A percentile compares a stretch with the other conserved stretches of the same genome.
Conservation (phyloP, 331 rosid species). For the Erythrophleum ivorense region DNA sequence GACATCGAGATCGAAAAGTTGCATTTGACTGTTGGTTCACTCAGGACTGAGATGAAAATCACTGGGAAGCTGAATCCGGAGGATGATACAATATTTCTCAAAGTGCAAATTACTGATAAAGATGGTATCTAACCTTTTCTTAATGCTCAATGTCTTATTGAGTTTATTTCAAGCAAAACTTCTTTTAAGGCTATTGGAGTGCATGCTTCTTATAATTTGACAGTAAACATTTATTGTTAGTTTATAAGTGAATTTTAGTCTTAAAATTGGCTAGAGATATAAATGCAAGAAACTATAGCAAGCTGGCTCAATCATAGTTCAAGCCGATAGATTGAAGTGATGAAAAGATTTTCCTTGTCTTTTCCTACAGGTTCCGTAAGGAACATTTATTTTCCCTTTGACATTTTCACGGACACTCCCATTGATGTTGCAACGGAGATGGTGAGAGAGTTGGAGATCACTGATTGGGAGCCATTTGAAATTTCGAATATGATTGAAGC, state of each 20-base stretch:
- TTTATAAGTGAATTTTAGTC: neutral
- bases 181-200: slow-evolving; percentile 4
- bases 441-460: slow-evolving; percentile 90
- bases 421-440: slow-evolving; percentile 83
- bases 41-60: slow-evolving; percentile 74
- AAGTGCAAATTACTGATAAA: slow-evolving; percentile 71
- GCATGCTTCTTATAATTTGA: neutral
- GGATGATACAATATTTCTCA: slow-evolving; percentile 75
- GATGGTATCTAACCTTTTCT: slow-evolving; percentile 54
- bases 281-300: neutral
- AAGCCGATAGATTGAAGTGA: slow-evolving; percentile 26
- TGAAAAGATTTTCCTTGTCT: slow-evolving; percentile 23
- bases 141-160: slow-evolving; percentile 6
- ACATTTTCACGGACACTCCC: slow-evolving; percentile 74
- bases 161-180: neutral
- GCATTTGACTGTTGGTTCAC: slow-evolving; percentile 42
- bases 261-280: neutral
- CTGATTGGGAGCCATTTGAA: slow-evolving; percentile 81
- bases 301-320: neutral
- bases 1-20: slow-evolving; percentile 65
- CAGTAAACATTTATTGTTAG: neutral
- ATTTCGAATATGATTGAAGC: slow-evolving; percentile 85
- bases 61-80: slow-evolving; percentile 87
- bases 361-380: slow-evolving; percentile 63
- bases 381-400: slow-evolving; percentile 84